Conservation (phyloP, 495 filamentous ascomycete species). For the Penicillium angulare region DNA sequence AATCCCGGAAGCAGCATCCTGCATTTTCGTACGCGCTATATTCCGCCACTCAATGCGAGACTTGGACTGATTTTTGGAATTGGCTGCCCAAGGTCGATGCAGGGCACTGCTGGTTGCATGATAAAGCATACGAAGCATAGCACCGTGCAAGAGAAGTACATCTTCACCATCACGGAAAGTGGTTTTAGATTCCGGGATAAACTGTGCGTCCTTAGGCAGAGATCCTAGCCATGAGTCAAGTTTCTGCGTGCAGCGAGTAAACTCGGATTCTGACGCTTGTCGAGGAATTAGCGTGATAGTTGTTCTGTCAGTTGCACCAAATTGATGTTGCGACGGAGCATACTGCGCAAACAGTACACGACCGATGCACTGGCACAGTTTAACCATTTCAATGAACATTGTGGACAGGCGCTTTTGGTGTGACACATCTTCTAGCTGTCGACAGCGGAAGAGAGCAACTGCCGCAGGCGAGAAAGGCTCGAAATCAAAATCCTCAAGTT, state of each 20-base stretch:
- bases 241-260: conserved; percentile 66
- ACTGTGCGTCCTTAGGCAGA: conserved; percentile 59
- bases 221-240: conserved; percentile 65
- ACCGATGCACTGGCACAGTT: conserved; percentile 78
- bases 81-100: conserved; percentile 73
- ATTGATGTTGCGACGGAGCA: conserved; percentile 60
- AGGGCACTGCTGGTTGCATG: conserved; percentile 82
- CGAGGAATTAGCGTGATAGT: conserved; percentile 83
- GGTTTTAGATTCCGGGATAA: conserved; percentile 32
- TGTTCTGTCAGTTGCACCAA: conserved; percentile 64
- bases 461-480: conserved; percentile 53
- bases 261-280: conserved; percentile 65
- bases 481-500: conserved; percentile 74
- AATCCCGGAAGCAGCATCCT: conserved; percentile 72
- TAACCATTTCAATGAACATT: conserved; percentile 86
- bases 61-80: conserved; percentile 46
- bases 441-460: conserved; percentile 34
- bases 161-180: conserved; percentile 45
- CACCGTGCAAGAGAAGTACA: conserved; percentile 67
- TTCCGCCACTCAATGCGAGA: conserved; percentile 35
- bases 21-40: conserved; percentile 67
- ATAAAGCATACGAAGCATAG: conserved; percentile 81
- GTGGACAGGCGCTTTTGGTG: conserved; percentile 68
- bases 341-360: conserved; percentile 81
- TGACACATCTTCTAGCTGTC: conserved; percentile 39